Evolutionary conservation across 2,329 filamentous ascomycete genomes (phyloP), one percentile per base, ranked within the genome.

Genomic region (Sporothrix brasiliensis): DNA sequence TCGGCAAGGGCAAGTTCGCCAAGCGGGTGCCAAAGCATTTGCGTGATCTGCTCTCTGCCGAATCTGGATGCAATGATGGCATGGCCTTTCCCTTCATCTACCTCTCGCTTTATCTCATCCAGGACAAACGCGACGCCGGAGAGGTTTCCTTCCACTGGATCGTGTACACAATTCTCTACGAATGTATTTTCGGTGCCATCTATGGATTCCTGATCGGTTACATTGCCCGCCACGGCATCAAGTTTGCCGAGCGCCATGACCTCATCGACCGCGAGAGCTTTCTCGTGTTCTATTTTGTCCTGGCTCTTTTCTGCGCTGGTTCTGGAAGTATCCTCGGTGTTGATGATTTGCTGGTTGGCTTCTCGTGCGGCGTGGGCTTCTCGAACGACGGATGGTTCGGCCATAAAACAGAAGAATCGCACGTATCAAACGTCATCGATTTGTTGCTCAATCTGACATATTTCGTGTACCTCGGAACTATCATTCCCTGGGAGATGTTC

Each of bases 1-100:
- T 99, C 68, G 95, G 95, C 79, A 99, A 98, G 83, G 95, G 95
- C 77, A 99, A 99, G 81, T 99, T 99, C 77, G 94, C 95, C 49
- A 97, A 97, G 82, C 89, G 95, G 73, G 93, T 99, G 4, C 95
- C 95, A 27, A 98, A 97, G 83, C 95, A 99, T 89, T 83, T 99
- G 82, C 88, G 95, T 85, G 95, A 99, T 81, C 79, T 99, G 67
- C 84, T 99, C 14, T 99, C 95, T 4, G 94, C 94, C 70, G 95
- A 99, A 81, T 99, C 95, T 9, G 95, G 95, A 41, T 99, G 95
- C 82, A 99, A 99, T 85, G 95, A 99, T 79, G 95, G 95, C 81
- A 99, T 99, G 95, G 95, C 95, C 1, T 99, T 99, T 78, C 95
- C 95, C 0, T 99, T 99, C 79, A 88, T 99, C 76, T 99, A 99